Base-by-base conservation (phyloP, 495 filamentous ascomycete genomes). In the Daldinia concentrica region DNA sequence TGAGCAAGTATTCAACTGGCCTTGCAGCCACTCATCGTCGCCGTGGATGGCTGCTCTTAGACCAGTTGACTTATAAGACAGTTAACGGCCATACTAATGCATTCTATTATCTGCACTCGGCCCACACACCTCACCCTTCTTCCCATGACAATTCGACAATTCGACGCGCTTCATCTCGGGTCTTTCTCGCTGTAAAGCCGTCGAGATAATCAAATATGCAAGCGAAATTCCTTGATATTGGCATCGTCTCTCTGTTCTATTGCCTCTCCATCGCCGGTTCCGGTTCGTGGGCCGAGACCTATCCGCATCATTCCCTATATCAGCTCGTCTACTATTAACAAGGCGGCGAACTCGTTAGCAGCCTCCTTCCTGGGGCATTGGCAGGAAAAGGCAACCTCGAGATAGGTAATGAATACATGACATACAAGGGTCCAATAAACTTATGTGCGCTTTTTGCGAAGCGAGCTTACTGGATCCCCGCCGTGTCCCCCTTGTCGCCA, bases 391-490 rank as follows among this genome's bases (percentile, higher is more conserved):
- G 64, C 48, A 36, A 72, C 58, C 54, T 59, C 43, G 29, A 71
- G 58, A 66, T 63, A 72, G 69, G 69, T 65, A 71, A 29, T 52
- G 63, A 56, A 67, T 72, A 72, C 50, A 55, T 62, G 58, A 58
- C 43, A 36, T 45, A 30, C 71, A 69, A 66, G 71, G 71, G 66
- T 73, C 57, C 62, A 64, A 62, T 72, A 73, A 76, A 71, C 71
- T 68, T 74, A 69, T 62, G 76, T 79, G 74, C 75, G 77, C 69
- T 77, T 76, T 76, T 76, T 72, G 77, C 79, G 77, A 83, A 80
- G 81, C 81, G 81, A 84, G 81, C 77, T 77, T 78, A 79, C 79
- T 81, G 76, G 81, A 79, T 75, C 72, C 75, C 72, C 75, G 76
- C 75, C 69, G 63, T 60, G 50, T 34, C 72, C 69, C 76, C 29